These are phyloP conservation scores for Escovopsis weberi DNA, from an alignment of 2,329 filamentous ascomycete species.

Conservation along the genomic window DNA sequence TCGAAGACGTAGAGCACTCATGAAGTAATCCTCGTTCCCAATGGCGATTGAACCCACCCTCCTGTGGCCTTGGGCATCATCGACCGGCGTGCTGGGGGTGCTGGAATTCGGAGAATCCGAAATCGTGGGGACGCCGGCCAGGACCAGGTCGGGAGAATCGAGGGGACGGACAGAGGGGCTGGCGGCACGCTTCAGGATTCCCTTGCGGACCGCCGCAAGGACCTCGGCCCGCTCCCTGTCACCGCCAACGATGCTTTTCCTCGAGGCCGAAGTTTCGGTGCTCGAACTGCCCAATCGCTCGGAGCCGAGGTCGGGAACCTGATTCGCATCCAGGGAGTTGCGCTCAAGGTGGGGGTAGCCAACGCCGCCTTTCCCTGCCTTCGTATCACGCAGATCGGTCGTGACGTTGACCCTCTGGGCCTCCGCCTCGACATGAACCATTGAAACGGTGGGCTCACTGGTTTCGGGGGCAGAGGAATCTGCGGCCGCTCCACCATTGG, in stretches of 20 bases:
- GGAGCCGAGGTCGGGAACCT: conserved; percentile 26
- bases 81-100: conserved; percentile 74
- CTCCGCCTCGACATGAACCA: conserved; percentile 92
- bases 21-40: conserved; percentile 81
- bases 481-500: conserved; percentile 60
- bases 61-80: conserved; percentile 55
- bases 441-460: conserved; percentile 75
- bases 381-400: conserved; percentile 49
- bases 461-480: conserved; percentile 52
- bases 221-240: conserved; percentile 86
- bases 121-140: conserved; percentile 47
- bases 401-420: conserved; percentile 70
- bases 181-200: conserved; percentile 84
- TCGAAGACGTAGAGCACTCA: conserved; percentile 57
- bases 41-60: conserved; percentile 58
- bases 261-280: conserved; percentile 46
- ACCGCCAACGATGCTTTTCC: conserved; percentile 82
- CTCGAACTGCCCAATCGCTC: conserved; percentile 42
- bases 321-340: conserved; percentile 59
- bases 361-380: conserved; percentile 55
- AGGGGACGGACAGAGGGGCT: conserved; percentile 48
- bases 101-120: conserved; percentile 73
- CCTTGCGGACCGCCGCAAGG: conserved; percentile 82
- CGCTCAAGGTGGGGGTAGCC: conserved; percentile 75
- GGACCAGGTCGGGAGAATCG: conserved; percentile 42